Evolutionary conservation across 2,329 filamentous ascomycete species (phyloP), one percentile per base, ranked within the genome.

Genomic region (Trichophyton schoenleinii): DNA sequence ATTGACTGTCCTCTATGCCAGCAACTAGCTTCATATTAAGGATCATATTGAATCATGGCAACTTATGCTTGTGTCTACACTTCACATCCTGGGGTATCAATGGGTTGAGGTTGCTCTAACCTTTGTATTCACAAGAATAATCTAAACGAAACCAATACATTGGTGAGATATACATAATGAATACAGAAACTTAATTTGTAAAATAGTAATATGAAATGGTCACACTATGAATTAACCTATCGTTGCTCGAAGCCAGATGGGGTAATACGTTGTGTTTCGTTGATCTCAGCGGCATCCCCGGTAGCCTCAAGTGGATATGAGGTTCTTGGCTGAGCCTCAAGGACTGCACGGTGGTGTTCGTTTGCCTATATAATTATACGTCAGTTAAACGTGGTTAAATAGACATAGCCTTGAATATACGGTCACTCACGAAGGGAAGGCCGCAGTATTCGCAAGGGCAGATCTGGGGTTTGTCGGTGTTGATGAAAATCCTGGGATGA

Each of bases 391-490:
- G 20, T 55, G 15, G 6, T 13, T n/a, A 20, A 18, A 44, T 13
- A n/a, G 22, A 11, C 25, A 11, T 49, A 28, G 2, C 8, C 8
- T 52, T 52, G 8, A 15, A 36, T 36, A 22, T 57, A 4, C 22
- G 18, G 22, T 57, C 20, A 79, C 91, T 73, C 82, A 97, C 94
- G 73, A 86, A 99, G 68, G 94, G 94, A 67, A 94, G 74, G 60
- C 94, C 94, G 73, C 94, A 99, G 80, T 99, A 99, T 71, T 83
- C 87, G 81, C 94, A 99, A 73, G 80, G 80, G 75, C 84, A 84
- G 70, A 99, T 96, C 80, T 97, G 86, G 49, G 94, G 89, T 81
- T 96, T 97, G 78, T 99, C 94, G 67, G 88, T 87, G 78, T 99
- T 99, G 83, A 99, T 99, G 75, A 91, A 99, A 77, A 99, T 87